Percentiles rank a stretch among this genome's conserved stretches.
Conservation (phyloP, 768 basidiomycete species). For the Lanmaoa rubissima region DNA sequence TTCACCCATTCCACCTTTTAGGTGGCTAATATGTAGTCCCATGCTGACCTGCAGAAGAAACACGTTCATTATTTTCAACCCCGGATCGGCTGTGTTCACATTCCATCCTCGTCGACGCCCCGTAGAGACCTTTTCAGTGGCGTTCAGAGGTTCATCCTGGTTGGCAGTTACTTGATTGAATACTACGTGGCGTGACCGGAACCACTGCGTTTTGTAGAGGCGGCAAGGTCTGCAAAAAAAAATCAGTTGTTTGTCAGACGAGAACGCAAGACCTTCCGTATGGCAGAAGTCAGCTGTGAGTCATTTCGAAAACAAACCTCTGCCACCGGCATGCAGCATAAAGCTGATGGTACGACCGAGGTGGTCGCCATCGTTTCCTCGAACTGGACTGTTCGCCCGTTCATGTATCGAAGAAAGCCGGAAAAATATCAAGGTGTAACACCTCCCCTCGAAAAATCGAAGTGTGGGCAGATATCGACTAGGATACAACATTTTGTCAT, state of each 20-base stretch:
- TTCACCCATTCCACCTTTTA: conserved; percentile 59
- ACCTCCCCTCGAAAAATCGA: too few relatives aligned
- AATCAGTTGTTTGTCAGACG: neutral
- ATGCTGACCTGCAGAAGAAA: neutral
- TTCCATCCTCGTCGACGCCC: conserved; percentile 64
- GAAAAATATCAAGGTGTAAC: too few relatives aligned
- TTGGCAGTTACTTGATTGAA: too few relatives aligned
- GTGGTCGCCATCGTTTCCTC: too few relatives aligned
- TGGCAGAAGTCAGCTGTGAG: neutral
- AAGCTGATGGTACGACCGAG: too few relatives aligned
- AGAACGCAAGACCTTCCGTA: conserved; percentile 42
- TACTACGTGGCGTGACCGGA: too few relatives aligned
- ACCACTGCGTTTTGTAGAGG: conserved; percentile 44
- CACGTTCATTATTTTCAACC: neutral
- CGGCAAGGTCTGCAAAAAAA: conserved; percentile 54
- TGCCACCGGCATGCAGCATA: conserved; percentile 45
- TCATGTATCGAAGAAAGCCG: too few relatives aligned
- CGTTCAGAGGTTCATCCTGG: too few relatives aligned
- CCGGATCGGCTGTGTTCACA: conserved; percentile 61
- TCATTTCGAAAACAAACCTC: conserved; percentile 38
- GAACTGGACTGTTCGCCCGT: too few relatives aligned
- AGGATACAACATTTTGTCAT: too few relatives aligned
- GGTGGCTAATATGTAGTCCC: neutral
- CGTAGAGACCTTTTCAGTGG: conserved; percentile 13
- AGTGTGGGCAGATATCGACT: too few relatives aligned